Conservation (phyloP, 768 basidiomycete species). For the Termitomyces sp. region DNA sequence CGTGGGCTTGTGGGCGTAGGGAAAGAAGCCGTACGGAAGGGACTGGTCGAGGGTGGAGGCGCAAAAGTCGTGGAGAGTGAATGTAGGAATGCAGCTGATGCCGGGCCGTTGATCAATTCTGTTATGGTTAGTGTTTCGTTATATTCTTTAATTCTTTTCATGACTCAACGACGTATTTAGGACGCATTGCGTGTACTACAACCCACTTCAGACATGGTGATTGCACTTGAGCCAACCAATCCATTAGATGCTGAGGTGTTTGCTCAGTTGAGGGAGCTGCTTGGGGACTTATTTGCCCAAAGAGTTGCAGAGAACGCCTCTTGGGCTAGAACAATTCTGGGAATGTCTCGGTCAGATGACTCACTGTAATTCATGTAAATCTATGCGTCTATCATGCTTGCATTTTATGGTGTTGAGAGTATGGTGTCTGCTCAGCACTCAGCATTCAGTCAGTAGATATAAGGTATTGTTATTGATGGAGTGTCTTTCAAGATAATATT, state of each 20-base stretch:
- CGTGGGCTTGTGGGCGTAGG: slow-evolving; percentile 84
- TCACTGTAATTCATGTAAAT: not conserved
- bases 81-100: slow-evolving; percentile 38
- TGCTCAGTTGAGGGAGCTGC: slow-evolving; percentile 42
- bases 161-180: slow-evolving; percentile 25
- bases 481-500: too few species aligned
- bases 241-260: slow-evolving; percentile 46
- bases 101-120: slow-evolving; percentile 47
- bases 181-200: slow-evolving; percentile 60
- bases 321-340: slow-evolving; percentile 64
- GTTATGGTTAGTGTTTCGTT: slow-evolving; percentile 48
- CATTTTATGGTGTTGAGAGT: too few species aligned
- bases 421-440: too few species aligned
- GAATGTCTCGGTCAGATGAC: slow-evolving; percentile 18
- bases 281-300: slow-evolving; percentile 65
- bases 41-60: slow-evolving; percentile 77
- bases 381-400: not conserved
- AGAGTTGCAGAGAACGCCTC: slow-evolving; percentile 52
- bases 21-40: slow-evolving; percentile 80
- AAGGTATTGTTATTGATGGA: too few species aligned
- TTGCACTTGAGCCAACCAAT: slow-evolving; percentile 48
- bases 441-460: too few species aligned
- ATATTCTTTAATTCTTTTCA: not conserved
- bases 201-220: slow-evolving; percentile 54
- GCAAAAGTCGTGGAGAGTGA: slow-evolving; percentile 73